A percentile compares a stretch with the other conserved stretches of the same genome.
Conservation (phyloP, 257 asterid genomes). For the Solanum infundibuliforme region DNA sequence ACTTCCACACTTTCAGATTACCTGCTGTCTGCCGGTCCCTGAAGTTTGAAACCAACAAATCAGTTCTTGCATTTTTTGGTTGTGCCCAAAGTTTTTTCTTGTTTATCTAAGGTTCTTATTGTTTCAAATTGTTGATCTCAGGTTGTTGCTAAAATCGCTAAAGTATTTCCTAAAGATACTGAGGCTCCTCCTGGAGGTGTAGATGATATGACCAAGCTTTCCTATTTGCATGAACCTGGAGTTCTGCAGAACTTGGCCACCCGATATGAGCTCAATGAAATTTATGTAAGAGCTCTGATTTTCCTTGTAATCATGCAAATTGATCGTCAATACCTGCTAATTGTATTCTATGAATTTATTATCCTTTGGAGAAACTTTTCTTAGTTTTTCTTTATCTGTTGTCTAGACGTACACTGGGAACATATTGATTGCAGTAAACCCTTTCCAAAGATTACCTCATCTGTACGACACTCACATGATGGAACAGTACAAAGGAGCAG, state of each 20-base stretch:
- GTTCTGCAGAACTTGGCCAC: constrained; percentile 90
- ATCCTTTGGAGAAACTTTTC: not conserved
- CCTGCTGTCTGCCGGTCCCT: not conserved
- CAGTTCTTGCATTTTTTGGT: not conserved
- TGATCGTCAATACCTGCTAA: not conserved
- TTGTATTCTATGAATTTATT: not conserved
- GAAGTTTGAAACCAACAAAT: not conserved
- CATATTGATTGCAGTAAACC: constrained; percentile 93
- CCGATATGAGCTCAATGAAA: constrained; percentile 96
- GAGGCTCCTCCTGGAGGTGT: constrained; percentile 99
- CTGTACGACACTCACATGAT: constrained; percentile 97
- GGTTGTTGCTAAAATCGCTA: constrained; percentile 69
- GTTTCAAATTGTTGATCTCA: constrained; percentile 20
- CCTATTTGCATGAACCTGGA: constrained; percentile 98
- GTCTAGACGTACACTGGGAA: constrained; percentile 95
- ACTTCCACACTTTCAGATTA: not conserved
- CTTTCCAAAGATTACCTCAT: constrained; percentile 98
- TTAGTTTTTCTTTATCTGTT: constrained; percentile 7
- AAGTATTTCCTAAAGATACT: constrained; percentile 85
- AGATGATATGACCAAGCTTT: constrained; percentile 99
- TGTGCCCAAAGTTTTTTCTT: not conserved
- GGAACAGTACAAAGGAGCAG: constrained; percentile 99
- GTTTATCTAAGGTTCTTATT: not conserved
- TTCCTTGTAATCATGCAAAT: not conserved
- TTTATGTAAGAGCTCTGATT: constrained; percentile 55